These are phyloP conservation scores for Thermochaetoides dissita DNA, from an alignment of 2,329 filamentous ascomycete species.

Conservation along the genomic window DNA sequence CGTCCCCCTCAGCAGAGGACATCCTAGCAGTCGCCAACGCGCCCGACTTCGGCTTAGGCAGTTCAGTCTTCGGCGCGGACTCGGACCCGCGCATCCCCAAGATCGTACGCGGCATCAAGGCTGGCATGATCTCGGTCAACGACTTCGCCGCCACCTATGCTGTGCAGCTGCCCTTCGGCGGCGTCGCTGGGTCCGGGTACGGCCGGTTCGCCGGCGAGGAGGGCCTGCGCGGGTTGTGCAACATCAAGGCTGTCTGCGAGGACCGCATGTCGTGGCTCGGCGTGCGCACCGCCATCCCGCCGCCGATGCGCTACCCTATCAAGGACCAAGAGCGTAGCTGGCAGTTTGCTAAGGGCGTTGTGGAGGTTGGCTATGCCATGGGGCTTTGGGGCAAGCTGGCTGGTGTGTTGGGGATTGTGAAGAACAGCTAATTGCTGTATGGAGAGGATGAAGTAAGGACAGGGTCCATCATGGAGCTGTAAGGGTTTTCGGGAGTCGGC, in stretches of 20 bases:
- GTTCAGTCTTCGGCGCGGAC: slow-evolving; percentile 69
- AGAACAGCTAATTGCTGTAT: slow-evolving; percentile 12
- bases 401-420: slow-evolving; percentile 17
- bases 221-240: slow-evolving; percentile 71
- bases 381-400: slow-evolving; percentile 11
- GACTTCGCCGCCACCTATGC: slow-evolving; percentile 92
- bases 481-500: too few species aligned
- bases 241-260: slow-evolving; percentile 71
- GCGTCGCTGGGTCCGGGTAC: slow-evolving; percentile 78
- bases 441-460: background rate
- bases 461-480: too few species aligned
- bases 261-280: slow-evolving; percentile 54
- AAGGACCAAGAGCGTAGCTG: slow-evolving; percentile 47
- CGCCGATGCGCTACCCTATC: slow-evolving; percentile 70
- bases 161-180: slow-evolving; percentile 87
- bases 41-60: slow-evolving; percentile 73
- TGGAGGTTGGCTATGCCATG: slow-evolving; percentile 45
- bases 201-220: slow-evolving; percentile 87
- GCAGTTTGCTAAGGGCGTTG: slow-evolving; percentile 47
- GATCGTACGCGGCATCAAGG: slow-evolving; percentile 55
- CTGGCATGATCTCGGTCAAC: slow-evolving; percentile 89
- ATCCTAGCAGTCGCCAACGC: slow-evolving; percentile 71
- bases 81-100: slow-evolving; percentile 42
- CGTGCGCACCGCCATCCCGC: slow-evolving; percentile 64
- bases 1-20: slow-evolving; percentile 41